Evolutionary conservation across 2,329 filamentous ascomycete species (phyloP), one percentile per base, ranked within the genome.

Genomic region (Trichoderma lentiforme): DNA sequence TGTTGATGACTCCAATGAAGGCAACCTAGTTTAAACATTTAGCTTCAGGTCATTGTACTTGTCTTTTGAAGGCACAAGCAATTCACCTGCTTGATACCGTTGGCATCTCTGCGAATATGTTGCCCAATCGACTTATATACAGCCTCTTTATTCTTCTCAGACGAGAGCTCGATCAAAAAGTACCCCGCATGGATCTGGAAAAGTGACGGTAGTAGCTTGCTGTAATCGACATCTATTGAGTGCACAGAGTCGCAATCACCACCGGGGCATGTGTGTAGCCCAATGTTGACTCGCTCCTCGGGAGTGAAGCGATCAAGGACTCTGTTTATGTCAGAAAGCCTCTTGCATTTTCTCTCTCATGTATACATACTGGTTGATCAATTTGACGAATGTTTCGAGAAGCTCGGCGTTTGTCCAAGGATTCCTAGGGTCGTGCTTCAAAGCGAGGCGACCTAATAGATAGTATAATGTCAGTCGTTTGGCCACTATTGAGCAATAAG

Each of bases 211-310:
- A 74, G 26, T 9, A 74, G 51, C n/a, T 66, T 43, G 34, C 47
- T 21, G 26, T 74, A 74, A 12, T 69, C 67, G 5, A 74, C 73
- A 3, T 74, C 73, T 1, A 58, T 21, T 12, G 73, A 74, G 56
- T 74, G 71, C 21, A 63, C 62, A 11, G 66, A 67, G 34, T 74
- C 73, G 26, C 73, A 73, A 39, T 74, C 73, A n/a, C 73, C 73
- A 8, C 73, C 73, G 6, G 73, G 71, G 32, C 73, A 74, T 3
- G 73, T 74, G 24, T 74, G 73, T n/a, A 74, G 56, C 1, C 73
- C 73, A 62, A 74, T 73, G 15, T 74, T 73, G 8, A 14, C 21
- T 24, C 73, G 34, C 26, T 74, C 58, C n/a, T 73, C 34, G 15
- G 73, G 39, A 18, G 28, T 71, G 60, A 74, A 74, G 15, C 64